These are phyloP conservation scores for Xylaria bambusicola DNA, from an alignment of 495 filamentous ascomycete species.

Conservation along the genomic window DNA sequence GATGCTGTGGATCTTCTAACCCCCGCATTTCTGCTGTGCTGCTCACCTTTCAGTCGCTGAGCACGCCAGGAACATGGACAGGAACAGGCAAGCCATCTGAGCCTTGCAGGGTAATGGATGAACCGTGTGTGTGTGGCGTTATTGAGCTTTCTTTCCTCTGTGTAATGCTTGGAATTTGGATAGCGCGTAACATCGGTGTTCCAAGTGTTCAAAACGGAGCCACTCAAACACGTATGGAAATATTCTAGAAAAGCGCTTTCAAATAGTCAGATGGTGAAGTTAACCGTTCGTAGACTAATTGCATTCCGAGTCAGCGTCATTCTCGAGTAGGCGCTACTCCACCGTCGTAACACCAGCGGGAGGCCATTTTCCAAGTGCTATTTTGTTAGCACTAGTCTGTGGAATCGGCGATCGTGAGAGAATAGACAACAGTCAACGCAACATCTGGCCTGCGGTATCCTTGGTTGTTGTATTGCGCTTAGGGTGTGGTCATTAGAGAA, in stretches of 20 bases:
- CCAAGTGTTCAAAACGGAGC: not conserved
- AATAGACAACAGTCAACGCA: not conserved
- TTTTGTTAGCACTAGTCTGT: not conserved
- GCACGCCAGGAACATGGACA: constrained; percentile 17
- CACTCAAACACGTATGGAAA: not conserved
- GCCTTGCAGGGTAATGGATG: constrained; percentile 9
- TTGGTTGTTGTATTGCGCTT: constrained; percentile 7
- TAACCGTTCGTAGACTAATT: constrained; percentile 2
- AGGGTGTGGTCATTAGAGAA: not conserved
- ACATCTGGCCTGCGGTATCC: not conserved
- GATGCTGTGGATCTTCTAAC: not conserved
- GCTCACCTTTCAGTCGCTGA: constrained; percentile 9
- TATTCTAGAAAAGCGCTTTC: not conserved
- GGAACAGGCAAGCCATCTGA: not conserved
- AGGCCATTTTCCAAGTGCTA: not conserved
- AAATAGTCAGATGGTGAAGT: not conserved
- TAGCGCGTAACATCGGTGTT: constrained; percentile 6
- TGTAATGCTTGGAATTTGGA: constrained; percentile 10
- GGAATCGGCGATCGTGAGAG: not conserved
- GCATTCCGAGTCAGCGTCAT: constrained; percentile 1
- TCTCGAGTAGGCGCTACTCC: not conserved
- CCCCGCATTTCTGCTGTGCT: constrained; percentile 17
- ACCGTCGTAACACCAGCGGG: not conserved
- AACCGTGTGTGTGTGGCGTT: not conserved
- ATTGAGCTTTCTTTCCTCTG: not conserved